These are phyloP conservation scores for Phaeolepiota aurea DNA, from an alignment of 768 basidiomycete species.

Conservation along the genomic window DNA sequence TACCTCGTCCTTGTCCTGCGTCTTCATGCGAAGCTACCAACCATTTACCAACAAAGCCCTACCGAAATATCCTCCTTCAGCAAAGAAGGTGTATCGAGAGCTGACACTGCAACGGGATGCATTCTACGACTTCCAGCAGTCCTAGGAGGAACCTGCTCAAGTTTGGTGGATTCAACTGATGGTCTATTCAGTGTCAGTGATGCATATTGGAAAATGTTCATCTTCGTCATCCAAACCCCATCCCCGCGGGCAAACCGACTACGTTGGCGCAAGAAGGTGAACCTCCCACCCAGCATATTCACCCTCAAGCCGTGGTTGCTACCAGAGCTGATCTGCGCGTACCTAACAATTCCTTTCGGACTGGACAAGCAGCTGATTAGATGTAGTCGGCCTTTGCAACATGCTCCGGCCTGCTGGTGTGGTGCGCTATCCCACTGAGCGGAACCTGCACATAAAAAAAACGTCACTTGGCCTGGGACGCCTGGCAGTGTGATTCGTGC, in stretches of 20 bases:
- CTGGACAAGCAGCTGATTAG: neutral
- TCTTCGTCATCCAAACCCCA: neutral
- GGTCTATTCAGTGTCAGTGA: neutral
- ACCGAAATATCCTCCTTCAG: neutral
- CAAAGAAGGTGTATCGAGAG: neutral
- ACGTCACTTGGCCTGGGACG: too few relatives aligned
- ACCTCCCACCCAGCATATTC: neutral
- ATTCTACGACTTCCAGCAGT: neutral
- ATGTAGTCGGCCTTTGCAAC: neutral
- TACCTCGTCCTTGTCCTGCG: neutral
- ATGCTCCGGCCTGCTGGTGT: too few relatives aligned
- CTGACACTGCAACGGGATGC: neutral
- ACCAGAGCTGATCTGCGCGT: neutral
- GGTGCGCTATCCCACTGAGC: too few relatives aligned
- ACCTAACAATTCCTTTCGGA: neutral
- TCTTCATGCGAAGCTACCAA: conserved; percentile 1
- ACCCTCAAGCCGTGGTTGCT: neutral
- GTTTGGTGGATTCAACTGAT: neutral
- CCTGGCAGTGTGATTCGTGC: too few relatives aligned
- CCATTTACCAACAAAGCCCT: neutral
- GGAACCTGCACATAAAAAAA: too few relatives aligned
- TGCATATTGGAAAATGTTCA: neutral
- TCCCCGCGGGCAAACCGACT: neutral
- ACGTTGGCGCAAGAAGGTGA: neutral
- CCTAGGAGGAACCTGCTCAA: neutral